These are phyloP conservation scores for Rosa chinensis DNA, from an alignment of 306 rosid genomes.

Conservation along the genomic window DNA sequence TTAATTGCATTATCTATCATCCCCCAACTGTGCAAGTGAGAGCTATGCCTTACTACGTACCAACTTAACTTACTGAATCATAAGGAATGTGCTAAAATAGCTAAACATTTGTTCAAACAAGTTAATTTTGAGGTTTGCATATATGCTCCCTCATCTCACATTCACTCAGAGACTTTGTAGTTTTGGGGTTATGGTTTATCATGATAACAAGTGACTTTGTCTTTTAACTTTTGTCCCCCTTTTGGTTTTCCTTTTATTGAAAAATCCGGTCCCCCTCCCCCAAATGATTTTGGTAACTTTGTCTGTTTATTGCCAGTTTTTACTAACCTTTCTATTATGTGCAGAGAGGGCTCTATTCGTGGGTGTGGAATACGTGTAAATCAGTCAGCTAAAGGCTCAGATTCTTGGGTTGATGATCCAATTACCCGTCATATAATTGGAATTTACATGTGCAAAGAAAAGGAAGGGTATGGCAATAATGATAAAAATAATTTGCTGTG, in stretches of 20 bases:
- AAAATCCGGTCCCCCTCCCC: not conserved
- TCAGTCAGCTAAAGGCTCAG: conserved; percentile 71
- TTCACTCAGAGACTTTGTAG: not conserved
- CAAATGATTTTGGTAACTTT: not conserved
- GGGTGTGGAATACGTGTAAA: conserved; percentile 75
- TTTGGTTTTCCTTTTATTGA: not conserved
- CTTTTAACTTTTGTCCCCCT: not conserved
- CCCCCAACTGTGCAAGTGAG: not conserved
- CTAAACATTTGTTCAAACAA: not conserved
- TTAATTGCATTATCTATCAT: not conserved
- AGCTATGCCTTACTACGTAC: not conserved
- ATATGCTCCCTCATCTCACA: not conserved
- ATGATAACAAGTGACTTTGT: not conserved
- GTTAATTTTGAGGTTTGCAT: not conserved
- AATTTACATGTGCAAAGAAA: conserved; percentile 59
- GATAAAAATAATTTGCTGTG: conserved; percentile 52
- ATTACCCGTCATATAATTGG: conserved; percentile 75
- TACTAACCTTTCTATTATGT: conserved; percentile 20
- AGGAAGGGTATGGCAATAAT: conserved; percentile 25
- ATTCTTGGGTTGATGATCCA: conserved; percentile 98
- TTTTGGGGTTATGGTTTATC: not conserved
- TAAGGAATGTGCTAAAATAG: not conserved
- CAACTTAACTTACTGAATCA: not conserved
- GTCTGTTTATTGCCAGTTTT: not conserved
- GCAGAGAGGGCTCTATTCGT: conserved; percentile 75